Conservation (phyloP, 2,329 filamentous ascomycete genomes). For the Paramyrothecium roridum region DNA sequence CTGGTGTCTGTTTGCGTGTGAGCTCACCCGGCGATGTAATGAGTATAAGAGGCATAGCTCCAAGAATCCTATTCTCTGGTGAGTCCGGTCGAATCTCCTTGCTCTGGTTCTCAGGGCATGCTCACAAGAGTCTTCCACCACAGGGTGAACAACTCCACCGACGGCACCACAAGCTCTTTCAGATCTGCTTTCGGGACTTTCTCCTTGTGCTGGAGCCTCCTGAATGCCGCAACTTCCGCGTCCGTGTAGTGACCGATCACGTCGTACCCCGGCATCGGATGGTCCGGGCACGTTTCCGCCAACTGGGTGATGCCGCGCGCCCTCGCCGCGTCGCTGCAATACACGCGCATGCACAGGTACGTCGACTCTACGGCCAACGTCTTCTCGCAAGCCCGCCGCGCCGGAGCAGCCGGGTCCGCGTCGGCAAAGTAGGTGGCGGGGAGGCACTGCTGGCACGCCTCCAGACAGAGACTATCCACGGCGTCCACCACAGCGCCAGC, state of each 20-base stretch:
- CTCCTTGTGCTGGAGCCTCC: conserved; percentile 24
- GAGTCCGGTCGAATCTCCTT: background rate
- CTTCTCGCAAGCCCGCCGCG: conserved; percentile 24
- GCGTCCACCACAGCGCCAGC: conserved; percentile 2
- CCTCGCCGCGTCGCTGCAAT: conserved; percentile 26
- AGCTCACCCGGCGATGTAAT: conserved; percentile 33
- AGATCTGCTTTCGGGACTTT: conserved; percentile 8
- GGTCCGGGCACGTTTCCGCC: conserved; percentile 30
- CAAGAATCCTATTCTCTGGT: conserved; percentile 24
- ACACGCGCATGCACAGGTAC: conserved; percentile 32
- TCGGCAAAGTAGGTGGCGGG: conserved; percentile 27
- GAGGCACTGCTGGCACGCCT: conserved; percentile 27
- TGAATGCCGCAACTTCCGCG: conserved; percentile 25
- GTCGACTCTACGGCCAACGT: conserved; percentile 23
- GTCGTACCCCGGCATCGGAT: conserved; percentile 28
- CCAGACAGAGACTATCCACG: conserved; percentile 22
- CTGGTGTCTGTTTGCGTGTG: fast-evolving
- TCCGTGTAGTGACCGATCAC: conserved; percentile 30
- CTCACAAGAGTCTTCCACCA: conserved; percentile 37
- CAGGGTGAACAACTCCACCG: conserved; percentile 24
- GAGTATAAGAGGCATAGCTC: conserved; percentile 28
- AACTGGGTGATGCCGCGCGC: conserved; percentile 18
- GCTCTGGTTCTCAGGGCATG: background rate
- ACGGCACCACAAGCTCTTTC: conserved; percentile 29
- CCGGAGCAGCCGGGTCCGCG: conserved; percentile 11